Percentiles rank a stretch among this genome's conserved stretches.
These are phyloP conservation scores for Rhizopogon salebrosus DNA, from an alignment of 768 basidiomycete species.

Conservation along the genomic window DNA sequence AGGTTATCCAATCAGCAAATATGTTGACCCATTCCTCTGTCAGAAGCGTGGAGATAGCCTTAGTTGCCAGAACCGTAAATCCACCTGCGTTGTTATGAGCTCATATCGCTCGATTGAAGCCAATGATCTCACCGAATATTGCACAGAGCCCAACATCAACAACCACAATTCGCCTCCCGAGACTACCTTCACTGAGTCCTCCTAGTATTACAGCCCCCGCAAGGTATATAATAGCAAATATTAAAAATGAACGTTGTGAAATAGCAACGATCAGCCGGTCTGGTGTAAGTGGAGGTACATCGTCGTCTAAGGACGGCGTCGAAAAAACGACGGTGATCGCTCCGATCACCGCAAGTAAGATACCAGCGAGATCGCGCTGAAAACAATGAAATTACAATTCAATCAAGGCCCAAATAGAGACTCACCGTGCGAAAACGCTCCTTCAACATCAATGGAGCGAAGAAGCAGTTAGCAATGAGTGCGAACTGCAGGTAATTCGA, in stretches of 20 bases:
- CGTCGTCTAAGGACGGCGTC: conserved; percentile 63
- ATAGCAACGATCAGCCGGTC: conserved; percentile 65
- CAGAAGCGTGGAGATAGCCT: conserved; percentile 83
- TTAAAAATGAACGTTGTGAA: conserved; percentile 63
- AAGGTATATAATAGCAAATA: conserved; percentile 66
- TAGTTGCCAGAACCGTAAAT: conserved; percentile 91
- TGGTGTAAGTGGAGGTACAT: conserved; percentile 51
- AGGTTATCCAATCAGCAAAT: conserved; percentile 78
- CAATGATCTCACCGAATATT: conserved; percentile 54
- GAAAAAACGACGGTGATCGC: conserved; percentile 91
- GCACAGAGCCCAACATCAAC: conserved; percentile 89
- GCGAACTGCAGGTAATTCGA: conserved; percentile 54
- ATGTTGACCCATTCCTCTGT: conserved; percentile 73
- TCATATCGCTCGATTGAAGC: not conserved
- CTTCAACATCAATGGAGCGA: conserved; percentile 79
- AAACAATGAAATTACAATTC: conserved; percentile 11
- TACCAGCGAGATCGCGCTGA: conserved; percentile 75
- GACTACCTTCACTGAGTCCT: conserved; percentile 56
- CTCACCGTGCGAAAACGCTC: conserved; percentile 78
- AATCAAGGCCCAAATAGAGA: conserved; percentile 9
- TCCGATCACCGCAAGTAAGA: conserved; percentile 77
- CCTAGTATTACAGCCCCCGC: conserved; percentile 52
- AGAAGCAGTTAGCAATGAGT: conserved; percentile 91
- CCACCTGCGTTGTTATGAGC: conserved; percentile 48
- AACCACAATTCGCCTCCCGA: conserved; percentile 66